Evolutionary conservation across 83 land plant genomes (phyloP), one percentile per base, ranked within the genome.

Genomic region (Picea abies): DNA sequence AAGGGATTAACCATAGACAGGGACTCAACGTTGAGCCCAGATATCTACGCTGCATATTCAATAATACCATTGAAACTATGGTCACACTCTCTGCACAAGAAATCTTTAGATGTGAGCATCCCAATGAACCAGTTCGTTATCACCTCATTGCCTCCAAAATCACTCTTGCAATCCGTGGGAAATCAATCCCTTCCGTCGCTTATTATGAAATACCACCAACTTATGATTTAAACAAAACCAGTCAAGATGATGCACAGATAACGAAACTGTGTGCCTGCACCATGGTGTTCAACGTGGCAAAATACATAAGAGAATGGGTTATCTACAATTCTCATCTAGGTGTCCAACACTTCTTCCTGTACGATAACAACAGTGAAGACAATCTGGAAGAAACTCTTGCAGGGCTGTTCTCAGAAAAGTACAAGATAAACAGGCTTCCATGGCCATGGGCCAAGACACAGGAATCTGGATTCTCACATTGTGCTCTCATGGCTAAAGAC

Each of bases 281-380:
- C 25, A 96, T 96, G 98, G 88, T 94, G 19, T 86, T 76, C 83
- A 90, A 94, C 86, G 88, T 80, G 14, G 98, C 87, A 5, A 90
- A 92, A 91, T 94, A 90, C 79, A 68, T 96, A 72, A 86, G 22
- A 4, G 98, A 96, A 70, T 96, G 98, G 98, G 89, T 92, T 44
- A 80, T 82, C 62, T 96, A 92, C 89, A 92, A 94, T 72, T 80
- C 93, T 2, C 68, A 79, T 23, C 80, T 96, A 41, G 98, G 98
- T 2, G 90, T 96, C 1, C 86, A 94, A 29, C 84, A 84, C 52
- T 96, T 91, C 87, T 60, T 91, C 16, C 78, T 96, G 26, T 96
- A 96, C 82, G 98, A 96, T 84, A 96, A 96, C 82, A 89, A 79
- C 41, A 87, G 89, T 58, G 89, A 85, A 9, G 89, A 87, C 65